Base-by-base conservation (phyloP, 768 basidiomycete genomes). In the Termitomyces sp. region DNA sequence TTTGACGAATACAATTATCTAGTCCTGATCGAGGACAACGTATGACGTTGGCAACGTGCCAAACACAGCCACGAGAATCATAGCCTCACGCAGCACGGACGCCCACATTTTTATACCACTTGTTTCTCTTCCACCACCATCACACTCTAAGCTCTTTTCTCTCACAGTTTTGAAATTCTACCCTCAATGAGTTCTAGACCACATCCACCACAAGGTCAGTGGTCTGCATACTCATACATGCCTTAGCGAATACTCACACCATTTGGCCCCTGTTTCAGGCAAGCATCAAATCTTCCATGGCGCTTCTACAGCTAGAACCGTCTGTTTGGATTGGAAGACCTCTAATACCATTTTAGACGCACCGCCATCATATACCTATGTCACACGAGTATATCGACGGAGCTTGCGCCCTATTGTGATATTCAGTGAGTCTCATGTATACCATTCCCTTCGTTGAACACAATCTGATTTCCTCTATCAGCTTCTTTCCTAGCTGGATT, bases 341-440 rank as follows among this genome's bases (percentile, higher is more conserved):
- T 38, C 24, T 55, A 43, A 60, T 26, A 2, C 48, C 3, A 13
- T 4, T 35, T 35, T 66, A 85, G 73, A 77, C 55, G 63, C 80
- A 56, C 76, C 82, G 22, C 84, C 85, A 3, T 72, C 81, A 2
- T 88, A 85, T 71, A 76, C 78, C n/a, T 82, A 83, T 66, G 78
- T 82, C 18, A 76, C 75, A 40, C 77, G 80, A 61, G 66, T 83
- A 28, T 88, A 86, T 61, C 72, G 69, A 58, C 71, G 76, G 54
- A 88, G 76, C 66, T 65, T 90, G 58, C 75, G 90, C 26, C 86
- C 89, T 11, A 66, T 85, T n/a, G 79, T 91, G 20, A 58, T 78
- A 65, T 74, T 60, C 43, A 74, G 82, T 75, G 43, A 10, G 66
- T 63, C 38, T 40, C 35, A 40, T 46, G 6, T 18, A 8, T 2